Base-by-base conservation (phyloP, 2,329 filamentous ascomycete species). In the Aspergillus sp. region DNA sequence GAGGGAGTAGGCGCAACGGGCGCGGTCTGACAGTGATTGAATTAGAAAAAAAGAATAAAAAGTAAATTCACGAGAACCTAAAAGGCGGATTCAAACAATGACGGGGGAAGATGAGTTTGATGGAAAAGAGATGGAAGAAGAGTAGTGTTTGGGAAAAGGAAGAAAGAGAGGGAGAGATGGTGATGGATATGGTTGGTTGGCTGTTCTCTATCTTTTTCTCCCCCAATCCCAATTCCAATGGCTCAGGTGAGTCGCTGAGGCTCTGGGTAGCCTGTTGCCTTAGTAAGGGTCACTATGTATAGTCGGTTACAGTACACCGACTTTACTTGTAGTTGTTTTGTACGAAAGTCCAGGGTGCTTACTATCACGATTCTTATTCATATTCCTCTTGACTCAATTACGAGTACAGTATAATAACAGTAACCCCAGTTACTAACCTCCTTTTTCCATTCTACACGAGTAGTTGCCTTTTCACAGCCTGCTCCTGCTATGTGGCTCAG, bases 1-100 rank as follows among this genome's bases (percentile, higher is more conserved):
- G 25, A 58, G 49, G 48, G 47, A 54, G 47, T 48, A 57, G 54
- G 58, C 57, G 62, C 59, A 61, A 61, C 59, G 59, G 37, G 59
- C 54, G 56, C 60, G 43, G 49, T 53, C 49, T 49, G 54, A 56
- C 56, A 51, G 49, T 15, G 30, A 22, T 59, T 52, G 46, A 43
- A 52, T 55, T 46, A 48, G 48, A 48, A 49, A 9, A 27, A 42
- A 41, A 57, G 53, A 5, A n/a, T 15, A 37, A 17, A 20, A 39
- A 19, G 13, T n/a, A 35, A 17, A 35, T 17, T n/a, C 33, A 35
- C 13, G 13, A 35, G 33, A 35, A 35, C 33, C 13, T n/a, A 17
- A 17, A 20, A 39, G 37, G 17, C 17, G 17, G 37, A 39, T 12
- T 39, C 10, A 17, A 39, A 12, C 10, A 20, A 19, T 19, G 9